Percentiles rank a stretch among this genome's conserved stretches.
phyloP scores from a whole-genome alignment of 1,284 basidiomycete species.

The Sanghuangporus weigelae region DNA sequence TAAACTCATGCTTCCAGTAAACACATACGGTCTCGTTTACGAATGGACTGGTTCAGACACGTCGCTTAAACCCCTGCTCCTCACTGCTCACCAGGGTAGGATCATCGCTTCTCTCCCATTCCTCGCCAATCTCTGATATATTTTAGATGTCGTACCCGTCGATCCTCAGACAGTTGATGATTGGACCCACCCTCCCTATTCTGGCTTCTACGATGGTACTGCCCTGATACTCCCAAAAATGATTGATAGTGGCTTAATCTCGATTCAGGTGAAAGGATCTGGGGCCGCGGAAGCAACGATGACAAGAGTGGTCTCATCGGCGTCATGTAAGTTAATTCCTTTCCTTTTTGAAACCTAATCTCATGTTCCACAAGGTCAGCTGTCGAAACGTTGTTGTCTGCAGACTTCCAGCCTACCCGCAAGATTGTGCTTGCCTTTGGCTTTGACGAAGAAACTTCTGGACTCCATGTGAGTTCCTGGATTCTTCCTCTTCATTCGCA shows the following conservation, averaged over 20 bases:
- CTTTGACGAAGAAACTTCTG: constrained; percentile 48
- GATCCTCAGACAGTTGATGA: constrained; percentile 31
- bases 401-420: constrained; percentile 33
- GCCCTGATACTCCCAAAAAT: not conserved
- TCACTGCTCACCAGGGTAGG: constrained; percentile 43
- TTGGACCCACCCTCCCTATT: constrained; percentile 40
- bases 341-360: not conserved
- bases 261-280: constrained; percentile 28
- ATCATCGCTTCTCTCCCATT: not conserved
- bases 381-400: constrained; percentile 33
- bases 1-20: constrained; percentile 26
- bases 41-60: constrained; percentile 41
- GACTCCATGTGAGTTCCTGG: constrained; percentile 31
- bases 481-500: not conserved
- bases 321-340: constrained; percentile 22
- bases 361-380: constrained; percentile 25
- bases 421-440: constrained; percentile 43
- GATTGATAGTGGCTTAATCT: not conserved
- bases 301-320: constrained; percentile 37
- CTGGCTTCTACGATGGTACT: constrained; percentile 35
- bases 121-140: not conserved
- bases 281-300: constrained; percentile 36
- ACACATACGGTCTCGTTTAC: constrained; percentile 45
- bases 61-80: constrained; percentile 41
- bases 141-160: constrained; percentile 39